A percentile compares a stretch with the other conserved stretches of the same genome.
phyloP scores from a whole-genome alignment of 352 stramenopile species.

The Globisporangium paddicum region DNA sequence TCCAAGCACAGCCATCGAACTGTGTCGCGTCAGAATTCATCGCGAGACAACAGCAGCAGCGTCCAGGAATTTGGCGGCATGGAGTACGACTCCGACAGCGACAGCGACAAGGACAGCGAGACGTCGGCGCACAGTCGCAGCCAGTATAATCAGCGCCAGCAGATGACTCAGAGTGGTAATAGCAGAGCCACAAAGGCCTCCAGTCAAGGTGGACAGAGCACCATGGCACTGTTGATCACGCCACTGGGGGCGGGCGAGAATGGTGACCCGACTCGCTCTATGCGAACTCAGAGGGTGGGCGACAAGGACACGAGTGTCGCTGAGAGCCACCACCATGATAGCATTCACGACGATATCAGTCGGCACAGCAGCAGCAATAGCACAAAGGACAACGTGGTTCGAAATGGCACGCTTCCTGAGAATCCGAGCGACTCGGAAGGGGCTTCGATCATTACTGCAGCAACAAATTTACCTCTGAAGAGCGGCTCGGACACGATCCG shows the following conservation, averaged over 20 bases:
- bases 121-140: slow-evolving; percentile 13
- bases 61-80: slow-evolving; percentile 9
- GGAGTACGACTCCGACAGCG: slow-evolving; percentile 38
- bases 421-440: not conserved
- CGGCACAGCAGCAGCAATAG: not conserved
- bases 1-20: slow-evolving; percentile 1
- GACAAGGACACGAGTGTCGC: not conserved
- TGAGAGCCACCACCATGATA: slow-evolving; percentile 4
- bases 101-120: slow-evolving; percentile 34
- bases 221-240: slow-evolving; percentile 8
- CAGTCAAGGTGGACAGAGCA: not conserved
- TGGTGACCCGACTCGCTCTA: not conserved
- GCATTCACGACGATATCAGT: slow-evolving; percentile 3
- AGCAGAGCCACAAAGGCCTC: not conserved
- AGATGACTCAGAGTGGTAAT: not conserved
- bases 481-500: slow-evolving; percentile 57
- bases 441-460: not conserved
- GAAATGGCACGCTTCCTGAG: not conserved
- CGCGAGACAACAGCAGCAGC: slow-evolving; percentile 9
- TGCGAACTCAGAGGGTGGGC: not conserved
- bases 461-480: slow-evolving; percentile 6
- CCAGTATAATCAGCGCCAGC: slow-evolving; percentile 9
- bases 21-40: not conserved
- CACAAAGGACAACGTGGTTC: slow-evolving; percentile 10
- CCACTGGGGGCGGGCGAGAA: not conserved